Evolutionary conservation across 2,329 filamentous ascomycete species (phyloP), one percentile per base, ranked within the genome.

Genomic region (Dothideomycetidae sp.): DNA sequence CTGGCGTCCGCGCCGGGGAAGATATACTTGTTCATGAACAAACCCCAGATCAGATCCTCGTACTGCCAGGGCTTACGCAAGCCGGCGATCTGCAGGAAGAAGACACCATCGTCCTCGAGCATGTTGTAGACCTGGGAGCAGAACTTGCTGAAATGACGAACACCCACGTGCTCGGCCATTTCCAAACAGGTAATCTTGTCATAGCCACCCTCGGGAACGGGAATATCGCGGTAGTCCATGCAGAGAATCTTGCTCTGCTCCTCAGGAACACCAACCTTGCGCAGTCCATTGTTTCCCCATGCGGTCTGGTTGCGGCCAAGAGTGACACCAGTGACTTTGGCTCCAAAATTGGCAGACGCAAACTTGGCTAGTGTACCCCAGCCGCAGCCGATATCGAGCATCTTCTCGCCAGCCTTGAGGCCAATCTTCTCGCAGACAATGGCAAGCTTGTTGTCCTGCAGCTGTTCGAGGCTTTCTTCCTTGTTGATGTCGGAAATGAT

Each of bases 1-100:
- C 83, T 93, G 36, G 90, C 90, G 57, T 96, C 90, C 36, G 90
- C 90, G 57, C 90, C 90, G 21, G 86, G 90, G 73, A 96, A 96
- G 59, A 96, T 71, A 63, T 96, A 93, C 68, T 93, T 94, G 78
- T 96, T 96, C 85, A 96, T 93, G 73, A 94, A 96, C 32, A 96
- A 72, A 58, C 90, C 90, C 90, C 90, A 96, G 60, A 88, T 81
- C 36, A 94, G 73, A 64, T 96, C 88, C 69, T 96, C 86, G 56
- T 93, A 96, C 62, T 96, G 90, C 90, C 90, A 96, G 46, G 72
- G 68, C 68, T 92, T 92, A 51, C 90, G 80, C 44, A 98, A 73
- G 64, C 90, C 90, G 51, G 88, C 85, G 51, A 92, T 85, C 62
- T 96, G 90, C 43, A 96, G 71, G 73, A 90, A 94, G 68, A 96